Percentiles rank a stretch among this genome's conserved stretches.
Conservation (phyloP, 2,329 filamentous ascomycete genomes). For the Paecilomyces variotii region DNA sequence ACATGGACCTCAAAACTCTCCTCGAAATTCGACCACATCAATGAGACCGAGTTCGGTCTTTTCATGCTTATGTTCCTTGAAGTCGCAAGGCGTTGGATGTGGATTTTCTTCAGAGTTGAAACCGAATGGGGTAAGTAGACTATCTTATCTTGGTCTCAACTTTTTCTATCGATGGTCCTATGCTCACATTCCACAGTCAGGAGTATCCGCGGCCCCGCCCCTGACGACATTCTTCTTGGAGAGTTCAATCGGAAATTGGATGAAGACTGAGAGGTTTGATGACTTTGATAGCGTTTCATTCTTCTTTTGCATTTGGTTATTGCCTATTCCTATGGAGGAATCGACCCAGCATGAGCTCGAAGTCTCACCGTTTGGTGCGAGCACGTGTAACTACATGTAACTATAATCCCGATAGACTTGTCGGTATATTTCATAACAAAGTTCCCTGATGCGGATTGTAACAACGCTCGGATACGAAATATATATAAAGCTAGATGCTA, state of each 20-base stretch:
- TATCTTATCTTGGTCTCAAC: slow-evolving; percentile 9
- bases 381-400: neutral
- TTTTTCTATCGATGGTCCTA: neutral
- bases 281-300: slow-evolving; percentile 2
- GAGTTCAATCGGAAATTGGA: slow-evolving; percentile 62
- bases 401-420: neutral
- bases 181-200: slow-evolving; percentile 30
- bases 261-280: slow-evolving; percentile 40
- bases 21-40: slow-evolving; percentile 71
- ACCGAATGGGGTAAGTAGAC: slow-evolving; percentile 69
- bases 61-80: slow-evolving; percentile 83
- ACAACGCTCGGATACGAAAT: neutral
- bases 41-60: slow-evolving; percentile 79
- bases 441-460: neutral
- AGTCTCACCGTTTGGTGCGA: neutral
- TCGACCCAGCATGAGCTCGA: neutral
- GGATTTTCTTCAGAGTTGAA: slow-evolving; percentile 94
- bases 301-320: neutral
- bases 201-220: slow-evolving; percentile 48
- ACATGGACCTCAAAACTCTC: slow-evolving; percentile 88
- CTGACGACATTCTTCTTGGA: slow-evolving; percentile 65
- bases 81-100: slow-evolving; percentile 83
- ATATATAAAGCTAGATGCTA: no score
- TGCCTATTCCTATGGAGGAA: neutral
- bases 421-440: neutral